phyloP scores from a whole-genome alignment of 768 basidiomycete species.

The Dacryopinax spathularia region DNA sequence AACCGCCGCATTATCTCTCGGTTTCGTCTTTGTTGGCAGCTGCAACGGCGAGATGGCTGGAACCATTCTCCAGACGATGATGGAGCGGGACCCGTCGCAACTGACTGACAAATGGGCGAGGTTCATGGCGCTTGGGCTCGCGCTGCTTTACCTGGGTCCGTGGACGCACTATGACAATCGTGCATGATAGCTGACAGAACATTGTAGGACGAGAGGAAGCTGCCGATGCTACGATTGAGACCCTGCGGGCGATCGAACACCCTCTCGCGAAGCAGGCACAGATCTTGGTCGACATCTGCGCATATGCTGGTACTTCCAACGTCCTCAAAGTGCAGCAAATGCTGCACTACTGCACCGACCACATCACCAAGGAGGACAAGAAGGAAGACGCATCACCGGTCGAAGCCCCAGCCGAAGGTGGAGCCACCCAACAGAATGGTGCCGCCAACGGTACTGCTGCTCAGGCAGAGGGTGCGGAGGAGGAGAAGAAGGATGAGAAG shows the following conservation, averaged over 20 bases:
- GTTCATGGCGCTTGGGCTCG: constrained; percentile 81
- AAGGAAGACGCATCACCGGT: constrained; percentile 11
- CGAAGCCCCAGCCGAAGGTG: constrained; percentile 9
- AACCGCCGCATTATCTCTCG: constrained; percentile 73
- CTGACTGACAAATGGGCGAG: constrained; percentile 88
- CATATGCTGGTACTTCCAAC: constrained; percentile 90
- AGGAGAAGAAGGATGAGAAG: constrained; percentile 18
- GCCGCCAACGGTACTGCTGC: constrained; percentile 25
- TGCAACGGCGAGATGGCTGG: constrained; percentile 85
- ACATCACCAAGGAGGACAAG: constrained; percentile 38
- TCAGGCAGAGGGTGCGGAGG: constrained; percentile 11
- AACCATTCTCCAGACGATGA: constrained; percentile 77
- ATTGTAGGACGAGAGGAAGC: constrained; percentile 71
- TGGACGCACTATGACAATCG: constrained; percentile 2
- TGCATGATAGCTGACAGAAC: not conserved
- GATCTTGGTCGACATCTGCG: constrained; percentile 83
- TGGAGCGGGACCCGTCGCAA: constrained; percentile 54
- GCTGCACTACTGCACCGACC: constrained; percentile 88
- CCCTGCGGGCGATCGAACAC: constrained; percentile 84
- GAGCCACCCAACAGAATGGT: constrained; percentile 22
- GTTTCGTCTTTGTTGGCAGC: constrained; percentile 91
- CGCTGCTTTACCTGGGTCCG: constrained; percentile 78
- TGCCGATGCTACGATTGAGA: constrained; percentile 86
- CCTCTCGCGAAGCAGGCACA: constrained; percentile 82
- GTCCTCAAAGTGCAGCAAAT: constrained; percentile 85